Percentiles rank a stretch among this genome's conserved stretches.
Conservation (phyloP, 2,329 filamentous ascomycete genomes). For the Didymella arachidicola region DNA sequence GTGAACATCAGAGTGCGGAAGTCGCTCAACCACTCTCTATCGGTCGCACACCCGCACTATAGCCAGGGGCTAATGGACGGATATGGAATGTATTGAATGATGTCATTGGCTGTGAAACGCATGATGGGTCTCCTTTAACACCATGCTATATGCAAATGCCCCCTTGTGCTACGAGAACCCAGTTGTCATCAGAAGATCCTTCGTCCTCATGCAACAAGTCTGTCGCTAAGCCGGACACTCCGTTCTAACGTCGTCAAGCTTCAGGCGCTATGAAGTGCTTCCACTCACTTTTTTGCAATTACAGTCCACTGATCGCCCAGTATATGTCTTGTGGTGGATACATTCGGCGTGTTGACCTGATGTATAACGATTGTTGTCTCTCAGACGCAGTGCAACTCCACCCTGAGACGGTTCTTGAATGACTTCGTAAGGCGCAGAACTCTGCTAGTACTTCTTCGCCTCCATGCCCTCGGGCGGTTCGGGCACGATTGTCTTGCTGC, state of each 20-base stretch:
- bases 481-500: conserved; percentile 73
- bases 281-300: neutral
- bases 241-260: neutral
- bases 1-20: too few species aligned
- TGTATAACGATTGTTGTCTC: too few species aligned
- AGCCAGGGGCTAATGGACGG: neutral
- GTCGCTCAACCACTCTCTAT: too few species aligned
- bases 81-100: neutral
- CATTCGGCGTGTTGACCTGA: too few species aligned
- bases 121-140: neutral
- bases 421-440: neutral
- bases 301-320: neutral
- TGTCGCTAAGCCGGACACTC: neutral
- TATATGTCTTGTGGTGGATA: too few species aligned
- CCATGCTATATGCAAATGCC: neutral
- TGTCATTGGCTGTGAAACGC: neutral
- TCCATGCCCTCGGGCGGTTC: conserved; percentile 78
- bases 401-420: too few species aligned
- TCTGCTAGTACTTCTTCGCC: conserved; percentile 69
- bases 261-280: neutral
- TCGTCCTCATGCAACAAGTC: neutral
- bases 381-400: neutral
- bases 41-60: neutral
- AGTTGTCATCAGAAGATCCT: neutral
- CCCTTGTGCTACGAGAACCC: conserved; percentile 5